A percentile compares a stretch with the other conserved stretches of the same genome.
Conservation (phyloP, 345 rosid species). For the Gossypium arboreum region DNA sequence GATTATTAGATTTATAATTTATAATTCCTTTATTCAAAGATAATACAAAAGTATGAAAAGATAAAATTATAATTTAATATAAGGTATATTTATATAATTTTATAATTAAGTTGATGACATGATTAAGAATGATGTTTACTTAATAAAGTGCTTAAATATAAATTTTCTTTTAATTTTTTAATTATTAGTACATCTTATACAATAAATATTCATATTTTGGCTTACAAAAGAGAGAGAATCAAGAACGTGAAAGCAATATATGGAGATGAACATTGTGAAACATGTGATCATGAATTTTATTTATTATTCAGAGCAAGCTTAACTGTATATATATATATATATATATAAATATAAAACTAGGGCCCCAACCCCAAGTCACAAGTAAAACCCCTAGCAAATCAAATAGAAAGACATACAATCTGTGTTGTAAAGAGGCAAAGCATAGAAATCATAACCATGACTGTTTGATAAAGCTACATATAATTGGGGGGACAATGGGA, state of each 20-base stretch:
- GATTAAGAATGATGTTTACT: accelerated
- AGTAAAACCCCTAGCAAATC: neutral
- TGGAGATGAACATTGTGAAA: neutral
- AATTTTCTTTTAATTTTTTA: no score
- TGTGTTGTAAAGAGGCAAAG: neutral
- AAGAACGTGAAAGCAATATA: neutral
- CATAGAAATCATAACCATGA: neutral
- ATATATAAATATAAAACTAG: neutral
- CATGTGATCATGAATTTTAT: neutral
- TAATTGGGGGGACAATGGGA: neutral
- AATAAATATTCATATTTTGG: neutral
- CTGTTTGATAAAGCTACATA: neutral
- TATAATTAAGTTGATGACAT: no score
- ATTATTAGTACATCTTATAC: neutral
- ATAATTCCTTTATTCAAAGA: no score
- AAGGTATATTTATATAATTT: no score
- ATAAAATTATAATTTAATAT: no score
- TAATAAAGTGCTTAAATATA: no score
- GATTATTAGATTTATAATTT: no score
- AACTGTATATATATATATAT: neutral
- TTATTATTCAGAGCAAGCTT: neutral
- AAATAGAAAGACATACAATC: neutral
- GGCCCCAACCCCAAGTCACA: neutral
- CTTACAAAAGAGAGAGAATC: neutral
- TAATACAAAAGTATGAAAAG: no score